Percentiles rank a stretch among this genome's conserved stretches.
Conservation (phyloP, 2,329 filamentous ascomycete species). For the Xylaria multiplex region DNA sequence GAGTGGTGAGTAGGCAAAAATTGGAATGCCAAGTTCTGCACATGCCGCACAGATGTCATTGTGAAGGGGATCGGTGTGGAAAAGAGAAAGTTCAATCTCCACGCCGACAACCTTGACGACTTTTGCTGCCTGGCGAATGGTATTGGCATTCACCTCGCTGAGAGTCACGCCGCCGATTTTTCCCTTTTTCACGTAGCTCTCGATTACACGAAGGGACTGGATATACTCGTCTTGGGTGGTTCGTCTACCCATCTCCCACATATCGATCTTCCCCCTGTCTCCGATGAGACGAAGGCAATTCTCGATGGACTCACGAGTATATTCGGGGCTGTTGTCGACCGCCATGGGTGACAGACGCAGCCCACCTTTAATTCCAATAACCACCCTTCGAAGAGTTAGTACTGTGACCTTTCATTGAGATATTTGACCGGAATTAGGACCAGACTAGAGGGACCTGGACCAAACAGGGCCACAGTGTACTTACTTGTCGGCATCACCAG, state of each 20-base stretch:
- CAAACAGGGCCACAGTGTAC: neutral
- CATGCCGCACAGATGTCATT: conserved; percentile 51
- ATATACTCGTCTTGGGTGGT: conserved; percentile 52
- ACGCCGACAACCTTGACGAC: conserved; percentile 47
- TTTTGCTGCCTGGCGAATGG: conserved; percentile 45
- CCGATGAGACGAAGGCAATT: conserved; percentile 53
- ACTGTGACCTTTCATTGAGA: neutral
- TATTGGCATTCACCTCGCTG: conserved; percentile 48
- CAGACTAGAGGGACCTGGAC: neutral
- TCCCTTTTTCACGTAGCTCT: conserved; percentile 47
- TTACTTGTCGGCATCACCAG: conserved; percentile 60
- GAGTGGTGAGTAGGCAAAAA: conserved; percentile 62
- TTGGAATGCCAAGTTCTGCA: conserved; percentile 62
- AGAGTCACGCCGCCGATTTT: conserved; percentile 51
- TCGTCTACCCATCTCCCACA: conserved; percentile 60
- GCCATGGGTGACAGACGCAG: conserved; percentile 41
- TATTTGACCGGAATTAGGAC: too few relatives aligned
- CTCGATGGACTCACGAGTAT: conserved; percentile 60
- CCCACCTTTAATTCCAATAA: conserved; percentile 60
- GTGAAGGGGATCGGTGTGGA: conserved; percentile 44
- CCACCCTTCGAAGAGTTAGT: conserved; percentile 22
- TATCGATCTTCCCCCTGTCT: conserved; percentile 58
- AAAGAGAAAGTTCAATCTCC: conserved; percentile 52
- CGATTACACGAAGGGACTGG: conserved; percentile 45
- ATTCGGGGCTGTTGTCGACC: conserved; percentile 52